A percentile compares a stretch with the other conserved stretches of the same genome.
Conservation (phyloP, 78 protist genomes). For the Chrysochromulina tobinii region DNA sequence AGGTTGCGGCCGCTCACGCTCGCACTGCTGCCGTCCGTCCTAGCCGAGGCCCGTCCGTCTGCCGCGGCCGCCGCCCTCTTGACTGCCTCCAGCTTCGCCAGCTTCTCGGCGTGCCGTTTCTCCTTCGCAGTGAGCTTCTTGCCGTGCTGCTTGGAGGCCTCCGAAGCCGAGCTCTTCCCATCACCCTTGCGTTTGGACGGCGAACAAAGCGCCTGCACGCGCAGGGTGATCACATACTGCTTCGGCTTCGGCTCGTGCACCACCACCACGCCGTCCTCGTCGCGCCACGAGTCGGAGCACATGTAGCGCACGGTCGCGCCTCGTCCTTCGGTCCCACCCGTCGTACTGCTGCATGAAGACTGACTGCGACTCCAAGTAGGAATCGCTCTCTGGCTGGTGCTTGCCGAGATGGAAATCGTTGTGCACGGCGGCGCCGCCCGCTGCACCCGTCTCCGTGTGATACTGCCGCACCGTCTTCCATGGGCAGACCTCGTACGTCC, state of each 20-base stretch:
- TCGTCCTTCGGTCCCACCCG: background rate
- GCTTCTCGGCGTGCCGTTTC: too few species aligned
- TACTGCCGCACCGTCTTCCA: background rate
- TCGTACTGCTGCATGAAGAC: background rate
- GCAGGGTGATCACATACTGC: background rate
- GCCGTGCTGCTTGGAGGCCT: too few species aligned
- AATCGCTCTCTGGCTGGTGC: background rate
- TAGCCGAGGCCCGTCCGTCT: too few species aligned
- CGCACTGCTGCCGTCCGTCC: too few species aligned
- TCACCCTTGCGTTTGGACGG: background rate
- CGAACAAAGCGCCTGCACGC: background rate
- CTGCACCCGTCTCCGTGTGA: background rate
- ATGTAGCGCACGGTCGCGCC: background rate
- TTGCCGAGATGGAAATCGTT: background rate
- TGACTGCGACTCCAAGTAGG: background rate
- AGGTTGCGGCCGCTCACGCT: too few species aligned
- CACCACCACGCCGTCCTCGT: background rate
- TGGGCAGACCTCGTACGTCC: conserved; percentile 27
- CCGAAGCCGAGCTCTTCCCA: too few species aligned
- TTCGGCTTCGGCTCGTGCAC: background rate
- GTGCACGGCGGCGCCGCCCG: background rate
- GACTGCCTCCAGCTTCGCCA: too few species aligned
- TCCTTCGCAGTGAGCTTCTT: too few species aligned
- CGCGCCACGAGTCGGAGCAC: background rate
- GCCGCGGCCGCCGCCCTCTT: too few species aligned